These are phyloP conservation scores for Mentha longifolia DNA, from an alignment of 257 asterid genomes.

Conservation along the genomic window DNA sequence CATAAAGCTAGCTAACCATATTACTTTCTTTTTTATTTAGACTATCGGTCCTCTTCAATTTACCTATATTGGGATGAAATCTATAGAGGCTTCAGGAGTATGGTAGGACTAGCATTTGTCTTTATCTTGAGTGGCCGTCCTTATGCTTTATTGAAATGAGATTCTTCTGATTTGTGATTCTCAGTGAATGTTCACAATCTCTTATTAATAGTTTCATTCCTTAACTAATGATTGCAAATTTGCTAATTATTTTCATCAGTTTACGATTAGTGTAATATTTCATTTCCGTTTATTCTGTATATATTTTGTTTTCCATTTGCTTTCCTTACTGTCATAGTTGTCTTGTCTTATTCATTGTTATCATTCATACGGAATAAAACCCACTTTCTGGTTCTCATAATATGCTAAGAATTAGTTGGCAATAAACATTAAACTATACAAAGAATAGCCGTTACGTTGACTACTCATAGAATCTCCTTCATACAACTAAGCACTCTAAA, in stretches of 20 bases:
- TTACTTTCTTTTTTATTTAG: too few species aligned
- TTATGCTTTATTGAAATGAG: background rate
- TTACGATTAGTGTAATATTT: background rate
- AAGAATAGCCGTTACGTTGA: background rate
- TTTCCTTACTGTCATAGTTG: background rate
- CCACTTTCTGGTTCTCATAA: background rate
- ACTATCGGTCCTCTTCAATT: background rate
- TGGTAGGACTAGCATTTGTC: background rate
- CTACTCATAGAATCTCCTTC: background rate
- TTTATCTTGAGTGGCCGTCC: background rate
- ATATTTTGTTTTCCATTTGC: background rate
- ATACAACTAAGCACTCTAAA: background rate
- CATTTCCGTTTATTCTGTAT: background rate
- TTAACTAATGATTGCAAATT: background rate
- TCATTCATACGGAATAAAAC: background rate
- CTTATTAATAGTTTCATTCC: background rate
- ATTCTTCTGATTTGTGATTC: background rate
- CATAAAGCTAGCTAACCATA: background rate
- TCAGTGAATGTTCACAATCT: background rate
- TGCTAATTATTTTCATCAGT: background rate
- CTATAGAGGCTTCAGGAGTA: background rate
- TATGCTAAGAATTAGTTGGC: slow-evolving; percentile 21
- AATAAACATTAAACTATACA: background rate
- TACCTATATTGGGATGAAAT: background rate
- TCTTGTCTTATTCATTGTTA: background rate